Percentiles rank a stretch among this genome's conserved stretches.
These are phyloP conservation scores for Verticillium tricorpus DNA, from an alignment of 2,329 filamentous ascomycete genomes.

Conservation along the genomic window DNA sequence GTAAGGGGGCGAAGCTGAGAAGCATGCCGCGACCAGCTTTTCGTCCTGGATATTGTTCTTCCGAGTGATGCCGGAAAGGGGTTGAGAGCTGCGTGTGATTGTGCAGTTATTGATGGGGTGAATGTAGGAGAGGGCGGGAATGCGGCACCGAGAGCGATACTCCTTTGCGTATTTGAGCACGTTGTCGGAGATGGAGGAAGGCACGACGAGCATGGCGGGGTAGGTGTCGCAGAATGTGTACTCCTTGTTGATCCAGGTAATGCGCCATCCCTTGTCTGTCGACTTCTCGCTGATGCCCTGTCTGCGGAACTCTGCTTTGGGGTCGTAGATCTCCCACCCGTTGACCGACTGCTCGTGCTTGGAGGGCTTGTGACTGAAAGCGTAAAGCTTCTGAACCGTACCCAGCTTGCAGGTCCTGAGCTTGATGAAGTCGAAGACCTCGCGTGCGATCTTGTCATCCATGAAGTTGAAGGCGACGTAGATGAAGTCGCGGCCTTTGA, in stretches of 20 bases:
- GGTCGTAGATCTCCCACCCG: slow-evolving; percentile 82
- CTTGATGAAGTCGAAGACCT: slow-evolving; percentile 84
- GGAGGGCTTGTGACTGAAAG: slow-evolving; percentile 78
- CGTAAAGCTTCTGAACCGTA: slow-evolving; percentile 82
- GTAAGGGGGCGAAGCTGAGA: slow-evolving; percentile 59
- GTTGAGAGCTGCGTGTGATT: slow-evolving; percentile 92
- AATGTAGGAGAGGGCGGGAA: slow-evolving; percentile 89
- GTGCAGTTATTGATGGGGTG: slow-evolving; percentile 96
- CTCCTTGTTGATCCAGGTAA: slow-evolving; percentile 85
- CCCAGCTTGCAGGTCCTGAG: slow-evolving; percentile 76
- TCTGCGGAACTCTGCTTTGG: slow-evolving; percentile 77
- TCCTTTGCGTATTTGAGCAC: slow-evolving; percentile 88
- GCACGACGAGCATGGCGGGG: slow-evolving; percentile 78
- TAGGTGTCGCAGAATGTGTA: slow-evolving; percentile 93
- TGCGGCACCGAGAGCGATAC: slow-evolving; percentile 83
- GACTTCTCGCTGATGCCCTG: slow-evolving; percentile 83
- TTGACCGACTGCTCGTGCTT: slow-evolving; percentile 69
- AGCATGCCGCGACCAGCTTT: slow-evolving; percentile 87
- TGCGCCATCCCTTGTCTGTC: slow-evolving; percentile 77
- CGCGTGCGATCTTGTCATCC: slow-evolving; percentile 68
- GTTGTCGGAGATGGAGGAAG: slow-evolving; percentile 89
- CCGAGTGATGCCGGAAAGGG: slow-evolving; percentile 76
- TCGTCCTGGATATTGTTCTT: slow-evolving; percentile 96
- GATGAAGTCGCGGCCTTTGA: slow-evolving; percentile 89
- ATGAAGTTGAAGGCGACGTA: slow-evolving; percentile 88